Evolutionary conservation across 345 rosid species (phyloP).

Genomic region (Melaleuca quinquenervia): DNA sequence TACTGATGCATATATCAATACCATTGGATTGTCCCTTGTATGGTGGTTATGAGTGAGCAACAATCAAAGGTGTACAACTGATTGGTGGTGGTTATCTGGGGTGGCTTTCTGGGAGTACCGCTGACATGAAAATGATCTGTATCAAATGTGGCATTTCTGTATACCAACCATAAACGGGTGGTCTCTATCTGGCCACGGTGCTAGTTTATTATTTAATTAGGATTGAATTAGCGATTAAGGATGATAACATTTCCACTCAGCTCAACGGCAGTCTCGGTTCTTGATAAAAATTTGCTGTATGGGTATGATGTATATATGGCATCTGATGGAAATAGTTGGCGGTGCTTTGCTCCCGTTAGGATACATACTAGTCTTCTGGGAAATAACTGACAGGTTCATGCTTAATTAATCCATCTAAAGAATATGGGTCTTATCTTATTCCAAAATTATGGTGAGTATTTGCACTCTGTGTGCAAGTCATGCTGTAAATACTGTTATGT

Average conservation of each 20-base stretch:
- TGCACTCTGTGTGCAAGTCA: not conserved
- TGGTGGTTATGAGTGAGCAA: not conserved
- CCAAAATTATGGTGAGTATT: not conserved
- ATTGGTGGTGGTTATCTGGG: not conserved
- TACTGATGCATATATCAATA: not conserved
- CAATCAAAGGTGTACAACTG: not conserved
- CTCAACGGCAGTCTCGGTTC: not conserved
- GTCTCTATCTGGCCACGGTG: not conserved
- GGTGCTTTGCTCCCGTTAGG: not conserved
- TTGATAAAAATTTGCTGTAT: not conserved
- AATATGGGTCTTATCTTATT: not conserved
- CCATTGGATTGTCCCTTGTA: not conserved
- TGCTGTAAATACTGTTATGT: not conserved
- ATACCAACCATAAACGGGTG: not conserved
- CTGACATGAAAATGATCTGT: not conserved
- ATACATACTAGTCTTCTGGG: not conserved
- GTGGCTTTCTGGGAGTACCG: not conserved
- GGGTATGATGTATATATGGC: not conserved
- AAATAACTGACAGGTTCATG: not conserved
- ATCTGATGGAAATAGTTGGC: not conserved
- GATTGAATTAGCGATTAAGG: not conserved
- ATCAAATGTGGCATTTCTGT: not conserved
- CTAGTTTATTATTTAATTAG: not conserved
- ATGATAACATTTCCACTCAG: not conserved
- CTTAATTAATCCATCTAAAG: not conserved